phyloP scores from a whole-genome alignment of 345 rosid genomes.

The Mallotus nudiflorus region DNA sequence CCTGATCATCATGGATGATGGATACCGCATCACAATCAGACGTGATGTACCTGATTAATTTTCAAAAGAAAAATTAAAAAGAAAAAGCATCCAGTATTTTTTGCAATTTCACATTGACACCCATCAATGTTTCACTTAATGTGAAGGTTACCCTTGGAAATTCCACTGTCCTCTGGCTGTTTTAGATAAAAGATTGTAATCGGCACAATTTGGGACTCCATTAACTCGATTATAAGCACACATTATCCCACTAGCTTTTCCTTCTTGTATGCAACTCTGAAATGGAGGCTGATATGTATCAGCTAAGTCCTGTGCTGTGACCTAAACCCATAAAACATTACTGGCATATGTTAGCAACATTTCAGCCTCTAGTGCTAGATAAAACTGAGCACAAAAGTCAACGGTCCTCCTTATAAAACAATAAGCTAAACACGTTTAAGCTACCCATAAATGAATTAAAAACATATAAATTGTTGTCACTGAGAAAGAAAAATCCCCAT shows the following conservation, averaged over 20 bases:
- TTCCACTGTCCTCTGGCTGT: slow-evolving; percentile 62
- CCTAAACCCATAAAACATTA: slow-evolving; percentile 13
- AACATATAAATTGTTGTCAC: background rate
- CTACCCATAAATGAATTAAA: background rate
- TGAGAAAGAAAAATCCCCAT: background rate
- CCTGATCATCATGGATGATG: slow-evolving; percentile 55
- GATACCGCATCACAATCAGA: slow-evolving; percentile 91
- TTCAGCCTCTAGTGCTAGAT: too few species aligned
- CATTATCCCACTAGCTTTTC: slow-evolving; percentile 34
- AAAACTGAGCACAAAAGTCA: too few species aligned
- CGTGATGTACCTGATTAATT: slow-evolving; percentile 62
- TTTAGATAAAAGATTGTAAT: slow-evolving; percentile 27
- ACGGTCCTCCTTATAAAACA: background rate
- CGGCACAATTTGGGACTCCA: slow-evolving; percentile 38
- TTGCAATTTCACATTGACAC: too few species aligned
- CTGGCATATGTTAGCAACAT: too few species aligned
- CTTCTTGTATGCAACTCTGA: slow-evolving; percentile 30
- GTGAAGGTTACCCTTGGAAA: slow-evolving; percentile 56
- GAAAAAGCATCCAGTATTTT: too few species aligned
- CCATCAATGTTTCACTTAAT: too few species aligned
- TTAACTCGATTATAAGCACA: slow-evolving; percentile 36
- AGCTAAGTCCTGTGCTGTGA: slow-evolving; percentile 30
- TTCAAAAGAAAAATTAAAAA: background rate
- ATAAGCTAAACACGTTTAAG: background rate
- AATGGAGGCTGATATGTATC: slow-evolving; percentile 36